Base-by-base conservation (phyloP, 352 stramenopile genomes). In the Thalassiosira livingstoniorum region DNA sequence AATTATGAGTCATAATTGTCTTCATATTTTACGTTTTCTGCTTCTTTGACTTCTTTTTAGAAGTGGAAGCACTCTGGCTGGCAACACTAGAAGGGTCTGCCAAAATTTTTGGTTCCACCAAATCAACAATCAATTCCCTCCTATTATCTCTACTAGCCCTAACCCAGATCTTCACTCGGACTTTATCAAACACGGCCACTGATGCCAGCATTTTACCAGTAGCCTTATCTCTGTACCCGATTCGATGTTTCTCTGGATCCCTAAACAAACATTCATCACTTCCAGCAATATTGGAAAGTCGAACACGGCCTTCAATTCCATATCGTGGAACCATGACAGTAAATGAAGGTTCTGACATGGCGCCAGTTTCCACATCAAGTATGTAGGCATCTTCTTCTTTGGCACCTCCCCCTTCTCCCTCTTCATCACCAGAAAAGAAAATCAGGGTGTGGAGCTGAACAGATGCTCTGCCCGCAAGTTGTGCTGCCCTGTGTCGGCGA, bases 251-350 rank as follows among this genome's bases (percentile, higher is more conserved):
- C 21, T 88, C 84, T 32, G 63, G 69, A 65, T 87, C 84, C 29
- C 84, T 76, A 39, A 75, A 60, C 27, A 91, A 81, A 58, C 80
- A 78, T 29, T 73, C 64, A 81, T 92, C 85, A 15, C 78, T 71
- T 1, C 25, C 35, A 21, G 62, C 27, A 32, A 82, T 95, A 23
- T 96, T 88, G 7, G 92, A 92, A 23, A 99, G 55, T 55, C 96
- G 95, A 31, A 99, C 96, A 80, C 96, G 96, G 43, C 97, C 97
- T 94, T 99, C 98, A 70, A 99, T 99, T 27, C 98, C 98, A 86
- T 98, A 99, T 45, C 97, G 89, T n/a, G 97, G 98, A 63, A 99
- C 91, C 75, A 99, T 92, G 13, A 99, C 97, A 21, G 93, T 95
- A 15, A 99, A 93, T 21, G 85, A 90, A 55, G 82, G 88, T 43